Conservation (phyloP, 2,329 filamentous ascomycete species). For the Microascus cirrosus region DNA sequence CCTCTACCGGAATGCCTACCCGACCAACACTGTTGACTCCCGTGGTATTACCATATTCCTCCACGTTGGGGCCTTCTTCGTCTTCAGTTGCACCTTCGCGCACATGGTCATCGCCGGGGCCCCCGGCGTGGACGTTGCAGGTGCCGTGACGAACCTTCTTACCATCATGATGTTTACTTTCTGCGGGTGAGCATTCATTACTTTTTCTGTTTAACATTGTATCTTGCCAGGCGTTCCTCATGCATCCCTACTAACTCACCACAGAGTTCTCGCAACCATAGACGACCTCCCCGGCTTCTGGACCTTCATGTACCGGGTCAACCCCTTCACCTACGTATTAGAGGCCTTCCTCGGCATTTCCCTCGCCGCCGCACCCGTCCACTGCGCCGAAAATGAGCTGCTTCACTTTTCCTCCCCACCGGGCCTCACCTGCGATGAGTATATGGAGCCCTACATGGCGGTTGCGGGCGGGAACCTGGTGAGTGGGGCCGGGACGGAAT, state of each 20-base stretch:
- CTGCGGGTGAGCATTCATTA: slow-evolving; percentile 21
- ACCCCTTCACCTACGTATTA: slow-evolving; percentile 65
- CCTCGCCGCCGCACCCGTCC: slow-evolving; percentile 47
- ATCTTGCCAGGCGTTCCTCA: not conserved
- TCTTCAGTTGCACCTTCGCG: slow-evolving; percentile 57
- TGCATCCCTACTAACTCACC: not conserved
- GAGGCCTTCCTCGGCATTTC: slow-evolving; percentile 53
- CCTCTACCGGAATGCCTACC: slow-evolving; percentile 45
- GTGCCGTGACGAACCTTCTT: slow-evolving; percentile 51
- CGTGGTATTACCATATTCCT: slow-evolving; percentile 54
- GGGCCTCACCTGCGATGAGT: slow-evolving; percentile 42
- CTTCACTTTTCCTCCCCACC: slow-evolving; percentile 47
- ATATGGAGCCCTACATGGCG: slow-evolving; percentile 36
- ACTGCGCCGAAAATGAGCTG: slow-evolving; percentile 54
- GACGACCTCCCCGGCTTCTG: slow-evolving; percentile 58
- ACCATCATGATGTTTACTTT: slow-evolving; percentile 56
- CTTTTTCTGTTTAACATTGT: not conserved
- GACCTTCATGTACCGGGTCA: slow-evolving; percentile 66
- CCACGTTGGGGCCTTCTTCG: slow-evolving; percentile 49
- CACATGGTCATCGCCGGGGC: slow-evolving; percentile 54
- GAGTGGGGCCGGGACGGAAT: slow-evolving; percentile 22
- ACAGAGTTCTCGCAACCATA: slow-evolving; percentile 50
- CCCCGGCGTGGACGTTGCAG: slow-evolving; percentile 50
- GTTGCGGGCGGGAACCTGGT: slow-evolving; percentile 34
- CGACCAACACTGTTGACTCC: slow-evolving; percentile 28